phyloP scores from a whole-genome alignment of 2,329 filamentous ascomycete genomes.

The Raffaelea albimanens region DNA sequence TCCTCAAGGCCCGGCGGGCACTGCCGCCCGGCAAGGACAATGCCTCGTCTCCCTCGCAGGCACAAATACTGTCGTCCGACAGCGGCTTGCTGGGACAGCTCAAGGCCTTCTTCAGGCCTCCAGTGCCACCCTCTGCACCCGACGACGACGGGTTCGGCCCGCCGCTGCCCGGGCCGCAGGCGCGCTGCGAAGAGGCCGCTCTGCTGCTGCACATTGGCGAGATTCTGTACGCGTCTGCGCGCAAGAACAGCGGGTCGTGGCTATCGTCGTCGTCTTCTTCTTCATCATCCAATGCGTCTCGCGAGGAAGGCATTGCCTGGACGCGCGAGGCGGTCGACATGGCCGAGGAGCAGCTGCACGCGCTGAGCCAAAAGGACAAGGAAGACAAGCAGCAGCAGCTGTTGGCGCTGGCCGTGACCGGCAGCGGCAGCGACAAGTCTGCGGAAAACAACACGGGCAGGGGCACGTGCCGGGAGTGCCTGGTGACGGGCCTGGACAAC shows the following conservation, averaged over 20 bases:
- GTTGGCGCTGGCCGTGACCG: constrained; percentile 11
- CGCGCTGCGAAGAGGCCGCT: constrained; percentile 75
- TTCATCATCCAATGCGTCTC: constrained; percentile 45
- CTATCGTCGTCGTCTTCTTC: constrained; percentile 94
- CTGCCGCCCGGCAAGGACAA: constrained; percentile 30
- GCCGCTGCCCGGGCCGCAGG: constrained; percentile 52
- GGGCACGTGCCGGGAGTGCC: constrained; percentile 62
- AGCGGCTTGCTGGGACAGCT: constrained; percentile 2
- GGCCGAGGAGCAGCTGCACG: constrained; percentile 59
- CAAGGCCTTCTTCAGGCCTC: constrained; percentile 2
- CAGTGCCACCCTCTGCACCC: constrained; percentile 59
- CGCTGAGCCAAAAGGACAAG: constrained; percentile 18
- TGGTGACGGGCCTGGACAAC: constrained; percentile 66
- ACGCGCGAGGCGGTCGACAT: constrained; percentile 79
- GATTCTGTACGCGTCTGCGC: constrained; percentile 62
- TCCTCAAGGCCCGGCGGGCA: constrained; percentile 68
- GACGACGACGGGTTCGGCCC: constrained; percentile 61
- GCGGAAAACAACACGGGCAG: neutral
- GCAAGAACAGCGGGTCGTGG: constrained; percentile 45
- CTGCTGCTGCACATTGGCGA: constrained; percentile 88
- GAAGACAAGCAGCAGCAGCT: neutral
- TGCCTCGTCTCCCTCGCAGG: constrained; percentile 6
- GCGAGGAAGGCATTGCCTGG: constrained; percentile 73
- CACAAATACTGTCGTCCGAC: too few species aligned
- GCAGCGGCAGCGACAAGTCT: neutral